Evolutionary conservation across 257 asterid genomes (phyloP).

Genomic region (Capsicum rhomboideum): DNA sequence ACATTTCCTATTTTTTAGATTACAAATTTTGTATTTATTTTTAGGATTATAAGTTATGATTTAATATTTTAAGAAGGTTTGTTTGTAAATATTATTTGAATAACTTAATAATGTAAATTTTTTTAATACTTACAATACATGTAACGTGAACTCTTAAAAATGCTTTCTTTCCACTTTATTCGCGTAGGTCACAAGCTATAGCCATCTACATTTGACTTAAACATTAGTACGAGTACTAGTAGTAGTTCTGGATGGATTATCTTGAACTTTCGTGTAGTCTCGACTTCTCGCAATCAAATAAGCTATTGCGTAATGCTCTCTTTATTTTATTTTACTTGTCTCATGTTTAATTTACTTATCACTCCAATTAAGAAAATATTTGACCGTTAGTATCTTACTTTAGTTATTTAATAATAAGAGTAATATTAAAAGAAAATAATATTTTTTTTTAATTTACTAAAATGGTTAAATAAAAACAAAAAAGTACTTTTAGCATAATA

Average conservation of each 20-base stretch:
- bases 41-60: background rate
- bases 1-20: background rate
- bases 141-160: background rate
- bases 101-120: background rate
- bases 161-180: background rate
- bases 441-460: too few relatives aligned
- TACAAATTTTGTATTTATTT: background rate
- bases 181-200: background rate
- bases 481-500: too few relatives aligned
- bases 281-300: too few relatives aligned
- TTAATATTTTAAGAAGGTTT: background rate
- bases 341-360: too few relatives aligned
- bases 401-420: too few relatives aligned
- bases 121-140: too few relatives aligned
- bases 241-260: background rate
- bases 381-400: too few relatives aligned
- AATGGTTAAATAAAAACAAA: too few relatives aligned
- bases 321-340: too few relatives aligned
- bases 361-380: too few relatives aligned
- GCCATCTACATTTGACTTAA: background rate
- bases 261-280: background rate
- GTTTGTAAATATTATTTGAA: background rate
- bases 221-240: background rate
- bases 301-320: too few relatives aligned
- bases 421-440: too few relatives aligned